Evolutionary conservation across 768 basidiomycete species (phyloP), one percentile per base, ranked within the genome.

Genomic region (Mycena floridula): DNA sequence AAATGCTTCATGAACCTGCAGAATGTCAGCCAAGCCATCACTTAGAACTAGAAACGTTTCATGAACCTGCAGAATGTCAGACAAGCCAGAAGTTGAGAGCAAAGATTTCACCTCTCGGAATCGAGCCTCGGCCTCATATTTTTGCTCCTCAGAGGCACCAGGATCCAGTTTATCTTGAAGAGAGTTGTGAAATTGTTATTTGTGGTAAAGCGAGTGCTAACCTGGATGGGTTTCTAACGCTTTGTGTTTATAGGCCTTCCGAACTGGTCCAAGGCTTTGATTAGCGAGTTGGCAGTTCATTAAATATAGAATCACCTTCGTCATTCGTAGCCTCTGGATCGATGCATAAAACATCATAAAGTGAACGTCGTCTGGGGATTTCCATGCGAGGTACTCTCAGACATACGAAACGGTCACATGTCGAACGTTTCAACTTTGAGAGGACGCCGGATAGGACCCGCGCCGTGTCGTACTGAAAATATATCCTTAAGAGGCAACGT

Each of bases 201-300:
- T n/a, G n/a, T n/a, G n/a, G n/a, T n/a, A n/a, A n/a, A n/a, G n/a
- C n/a, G n/a, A n/a, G n/a, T n/a, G n/a, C n/a, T n/a, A n/a, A n/a
- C n/a, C n/a, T 8, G 84, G 84, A 56, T 86, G 84, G 1, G 85
- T 85, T 58, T 82, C 80, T 22, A 86, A 66, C 8, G 76, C 82
- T 52, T 74, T 79, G 49, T 73, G 74, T 54, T 75, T 80, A 59
- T 85, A 86, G 2, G 81, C 82, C 52, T 69, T 79, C 41, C 81
- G 77, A 45, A 86, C 84, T 83, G 38, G 15, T 15, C 7, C 3
- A 35, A 4, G 32, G 13, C 7, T n/a, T n/a, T n/a, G n/a, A n/a
- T n/a, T n/a, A n/a, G n/a, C n/a, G n/a, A 35, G 7, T 7, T 4
- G 32, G 18, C 13, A 35, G 4, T 15, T 15, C 7, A 35, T 4